Evolutionary conservation across 768 basidiomycete species (phyloP), one percentile per base, ranked within the genome.

Genomic region (Lentinula sp.): DNA sequence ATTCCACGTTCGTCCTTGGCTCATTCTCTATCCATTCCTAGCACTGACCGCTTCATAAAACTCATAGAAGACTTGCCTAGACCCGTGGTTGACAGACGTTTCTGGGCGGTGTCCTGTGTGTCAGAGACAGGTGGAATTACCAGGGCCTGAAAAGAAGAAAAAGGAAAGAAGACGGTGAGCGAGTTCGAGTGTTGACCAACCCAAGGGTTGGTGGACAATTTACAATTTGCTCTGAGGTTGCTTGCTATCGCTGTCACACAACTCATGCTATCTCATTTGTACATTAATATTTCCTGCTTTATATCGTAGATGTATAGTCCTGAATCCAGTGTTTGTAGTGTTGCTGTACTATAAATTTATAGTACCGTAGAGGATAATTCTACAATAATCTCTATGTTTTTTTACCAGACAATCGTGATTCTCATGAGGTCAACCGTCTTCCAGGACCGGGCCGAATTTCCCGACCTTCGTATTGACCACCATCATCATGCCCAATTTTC

Each of bases 71-170:
- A 85, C 87, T 23, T 96, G 93, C 70, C 73, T 95, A 46, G 93
- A 96, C 69, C 91, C 92, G 20, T 96, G 94, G 94, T 72, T 96
- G 55, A 85, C 77, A 3, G 87, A 90, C 62, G 87, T 93, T 13
- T 92, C 90, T 33, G 93, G 91, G 4, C 83, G 92, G 36, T 96
- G 93, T 77, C 93, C 93, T 6, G 84, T 88, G 16, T 96, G 93
- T 70, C 92, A 95, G 70, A 76, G 86, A 36, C 76, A 85, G 28
- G 91, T 93, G 13, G 84, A 88, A 60, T 67, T 82, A 23, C 72
- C 76, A 23, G 73, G 72, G 15, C 68, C 77, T 62, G 68, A 68
- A 51, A 68, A 67, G 60, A 69, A 73, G 65, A 76, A 72, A 69
- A 72, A 72, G 66, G 52, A 64, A 20, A 42, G 50, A 15, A 39